phyloP scores from a whole-genome alignment of 768 basidiomycete species.

The Termitomyces sp. region DNA sequence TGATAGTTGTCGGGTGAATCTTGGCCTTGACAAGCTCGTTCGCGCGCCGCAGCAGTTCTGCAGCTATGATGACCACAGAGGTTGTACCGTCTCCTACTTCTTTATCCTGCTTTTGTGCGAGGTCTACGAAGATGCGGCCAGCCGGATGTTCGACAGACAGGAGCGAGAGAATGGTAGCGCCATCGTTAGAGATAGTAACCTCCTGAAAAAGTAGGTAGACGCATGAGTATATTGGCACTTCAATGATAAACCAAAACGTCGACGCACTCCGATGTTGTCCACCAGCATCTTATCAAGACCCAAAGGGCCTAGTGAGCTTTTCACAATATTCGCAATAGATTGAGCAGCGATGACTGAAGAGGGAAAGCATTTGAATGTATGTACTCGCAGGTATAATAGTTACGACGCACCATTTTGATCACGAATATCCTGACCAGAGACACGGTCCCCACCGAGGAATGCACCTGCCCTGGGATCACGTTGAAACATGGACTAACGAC shows the following conservation, averaged over 20 bases:
- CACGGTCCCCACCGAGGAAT: constrained; percentile 90
- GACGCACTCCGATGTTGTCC: constrained; percentile 89
- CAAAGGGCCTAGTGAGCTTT: constrained; percentile 91
- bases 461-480: constrained; percentile 88
- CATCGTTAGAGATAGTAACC: constrained; percentile 99
- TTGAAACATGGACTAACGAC: constrained; percentile 60
- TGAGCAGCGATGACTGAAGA: constrained; percentile 85
- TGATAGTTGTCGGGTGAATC: constrained; percentile 99
- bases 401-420: constrained; percentile 83
- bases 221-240: constrained; percentile 1
- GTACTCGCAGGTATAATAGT: background rate
- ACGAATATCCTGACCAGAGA: constrained; percentile 92
- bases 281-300: constrained; percentile 98
- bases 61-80: constrained; percentile 95
- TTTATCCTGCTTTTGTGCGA: constrained; percentile 98
- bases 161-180: constrained; percentile 95
- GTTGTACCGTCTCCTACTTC: constrained; percentile 99
- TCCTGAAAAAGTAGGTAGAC: constrained; percentile 47
- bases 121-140: constrained; percentile 94
- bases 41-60: constrained; percentile 92
- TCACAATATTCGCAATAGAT: constrained; percentile 95
- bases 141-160: constrained; percentile 96
- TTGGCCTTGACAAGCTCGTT: constrained; percentile 98
- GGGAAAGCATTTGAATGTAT: constrained; percentile 1
- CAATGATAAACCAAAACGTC: background rate